Evolutionary conservation across 345 rosid species (phyloP), one percentile per base, ranked within the genome.

Genomic region (Aethionema arabicum): DNA sequence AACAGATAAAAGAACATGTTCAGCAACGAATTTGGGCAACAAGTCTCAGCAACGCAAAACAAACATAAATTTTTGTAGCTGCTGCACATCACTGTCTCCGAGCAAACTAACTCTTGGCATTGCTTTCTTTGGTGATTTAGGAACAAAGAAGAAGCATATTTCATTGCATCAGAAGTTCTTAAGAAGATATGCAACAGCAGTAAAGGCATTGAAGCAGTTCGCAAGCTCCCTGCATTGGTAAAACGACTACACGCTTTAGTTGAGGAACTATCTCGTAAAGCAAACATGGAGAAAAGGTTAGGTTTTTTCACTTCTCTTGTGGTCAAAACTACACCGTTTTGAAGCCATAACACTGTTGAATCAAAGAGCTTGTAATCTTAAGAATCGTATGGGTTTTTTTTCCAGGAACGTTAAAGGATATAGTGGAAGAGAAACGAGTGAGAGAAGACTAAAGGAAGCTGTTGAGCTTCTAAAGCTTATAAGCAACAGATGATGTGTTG

Each of bases 141-240:
- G 87, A 93, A 84, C 84, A 90, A 87, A 76, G 99, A 92, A 53
- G 91, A 89, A 55, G 88, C 86, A 11, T 87, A 76, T 61, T 93
- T 87, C 69, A 80, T 85, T 47, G 95, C 91, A 46, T 71, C 84
- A 32, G 84, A 82, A 54, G 74, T 90, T 61, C 36, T 89, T 75
- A 85, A 76, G 75, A 87, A 76, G 80, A 85, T 92, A 8, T 81
- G 90, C 63, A 72, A 58, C 4, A 76, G 70, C 15, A 63, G 35
- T 6, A 77, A 79, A 72, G 95, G 95, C 32, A 61, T 63, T 11
- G 79, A 79, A 59, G 74, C 80, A 41, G 55, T 89, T 61, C 73
- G 68, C 12, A 87, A 73, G 63, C 79, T 59, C 10, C 81, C 91
- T 35, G 78, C 86, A 46, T 78, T 80, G 63, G 65, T 85, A 13